Evolutionary conservation across 2,329 filamentous ascomycete species (phyloP), one percentile per base, ranked within the genome.

Genomic region (Neofusicoccum umdonicola): DNA sequence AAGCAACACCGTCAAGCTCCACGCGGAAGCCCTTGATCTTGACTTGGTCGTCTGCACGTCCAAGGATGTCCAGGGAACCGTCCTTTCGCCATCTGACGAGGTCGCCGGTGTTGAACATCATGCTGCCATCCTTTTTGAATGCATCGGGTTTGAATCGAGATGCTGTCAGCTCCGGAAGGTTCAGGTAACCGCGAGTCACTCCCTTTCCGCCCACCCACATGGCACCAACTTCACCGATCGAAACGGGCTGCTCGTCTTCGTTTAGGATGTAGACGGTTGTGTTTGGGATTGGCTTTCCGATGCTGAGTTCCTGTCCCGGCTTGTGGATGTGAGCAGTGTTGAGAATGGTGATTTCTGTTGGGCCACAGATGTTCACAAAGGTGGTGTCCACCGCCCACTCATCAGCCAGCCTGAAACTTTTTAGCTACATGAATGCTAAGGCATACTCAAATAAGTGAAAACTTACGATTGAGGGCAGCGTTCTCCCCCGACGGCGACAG

Each of bases 11-110:
- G 63, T 87, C 85, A 9, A 88, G 81, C 71, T 88, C 85, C 51
- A 88, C 83, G 27, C 86, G 83, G 71, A 87, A 87, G 7, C 85
- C 85, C 80, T 86, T 85, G 70, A 88, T 81, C 73, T 88, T 88
- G 66, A 88, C 83, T 70, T 88, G 86, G 66, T 87, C 85, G 68
- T 88, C 86, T n/a, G 79, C 79, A 41, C 85, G 81, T 3, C 86
- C 85, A 39, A 86, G 79, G 22, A 83, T 84, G 48, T 85, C 79
- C 42, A 88, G 76, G 31, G 78, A 80, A 11, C 86, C 85, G 68
- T 85, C 81, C 2, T 77, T 70, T 42, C 78, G 77, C 85, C 85
- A 87, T 12, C 79, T 77, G 17, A 82, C 84, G 22, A 88, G 78
- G 68, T 88, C 86, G 6, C 85, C 86, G 1, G 86, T 88, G 69